Evolutionary conservation across 768 basidiomycete species (phyloP).

Genomic region (Rhizopogon vesiculosus): DNA sequence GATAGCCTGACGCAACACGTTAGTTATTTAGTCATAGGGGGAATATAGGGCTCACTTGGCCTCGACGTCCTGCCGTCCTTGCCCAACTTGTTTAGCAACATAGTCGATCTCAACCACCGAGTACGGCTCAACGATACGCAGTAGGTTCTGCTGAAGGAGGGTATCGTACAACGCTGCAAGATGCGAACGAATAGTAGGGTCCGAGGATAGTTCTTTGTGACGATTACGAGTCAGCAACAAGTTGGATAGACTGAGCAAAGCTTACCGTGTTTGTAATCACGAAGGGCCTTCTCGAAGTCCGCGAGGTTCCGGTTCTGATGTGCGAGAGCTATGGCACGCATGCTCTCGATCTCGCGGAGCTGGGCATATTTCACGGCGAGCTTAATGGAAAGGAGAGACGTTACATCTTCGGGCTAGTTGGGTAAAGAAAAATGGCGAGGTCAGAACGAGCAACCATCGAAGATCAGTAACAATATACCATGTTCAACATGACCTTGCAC

Average conservation of each 20-base stretch:
- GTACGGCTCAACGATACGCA: slow-evolving; percentile 95
- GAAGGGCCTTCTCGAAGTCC: slow-evolving; percentile 83
- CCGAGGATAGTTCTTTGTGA: slow-evolving; percentile 80
- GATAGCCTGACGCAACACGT: slow-evolving; percentile 55
- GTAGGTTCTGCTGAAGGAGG: slow-evolving; percentile 89
- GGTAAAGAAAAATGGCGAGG: background rate
- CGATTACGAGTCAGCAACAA: background rate
- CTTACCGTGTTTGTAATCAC: slow-evolving; percentile 79
- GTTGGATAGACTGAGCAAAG: background rate
- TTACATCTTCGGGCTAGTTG: slow-evolving; percentile 87
- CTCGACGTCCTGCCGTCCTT: slow-evolving; percentile 85
- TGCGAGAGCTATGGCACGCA: slow-evolving; percentile 93
- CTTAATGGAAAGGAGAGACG: slow-evolving; percentile 80
- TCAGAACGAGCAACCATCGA: background rate
- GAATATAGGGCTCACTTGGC: slow-evolving; percentile 59
- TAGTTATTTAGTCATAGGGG: background rate
- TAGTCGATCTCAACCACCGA: slow-evolving; percentile 87
- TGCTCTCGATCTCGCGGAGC: slow-evolving; percentile 86
- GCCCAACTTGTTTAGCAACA: slow-evolving; percentile 83
- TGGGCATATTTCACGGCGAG: slow-evolving; percentile 86
- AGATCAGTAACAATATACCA: slow-evolving; percentile 48
- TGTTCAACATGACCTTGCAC: slow-evolving; percentile 96
- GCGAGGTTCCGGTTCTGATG: slow-evolving; percentile 87
- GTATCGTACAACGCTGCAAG: slow-evolving; percentile 94
- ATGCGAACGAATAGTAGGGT: slow-evolving; percentile 93